Base-by-base conservation (phyloP, 2,329 filamentous ascomycete species). In the Pseudocercospora pini-densiflorae region DNA sequence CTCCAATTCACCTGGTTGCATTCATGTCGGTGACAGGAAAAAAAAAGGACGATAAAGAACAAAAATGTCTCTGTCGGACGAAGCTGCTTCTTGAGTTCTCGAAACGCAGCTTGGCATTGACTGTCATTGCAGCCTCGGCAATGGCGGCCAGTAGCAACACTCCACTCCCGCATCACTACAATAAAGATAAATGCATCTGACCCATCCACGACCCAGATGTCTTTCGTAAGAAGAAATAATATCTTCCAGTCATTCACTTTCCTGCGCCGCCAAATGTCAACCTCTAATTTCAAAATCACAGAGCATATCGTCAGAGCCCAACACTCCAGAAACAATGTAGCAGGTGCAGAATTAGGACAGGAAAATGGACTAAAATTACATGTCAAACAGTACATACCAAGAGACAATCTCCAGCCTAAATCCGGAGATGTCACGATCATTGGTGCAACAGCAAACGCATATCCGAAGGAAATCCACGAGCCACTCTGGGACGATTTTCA, bases 381-480 rank as follows among this genome's bases (percentile, higher is more conserved):
- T 19, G 69, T 67, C 5, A 97, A 97, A 81, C 92, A 97, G 77
- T 97, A 97, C 47, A 66, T 66, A 9, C 65, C 69, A 10, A 62
- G 49, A 19, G 55, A 58, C 75, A 94, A 95, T 74, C 85, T 83
- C 0, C 79, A 82, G 27, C 91, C 93, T 0, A 83, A 87, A 70
- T 86, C 88, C 0, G 92, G 92, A 43, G 93, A 97, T 78, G 82
- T 97, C 8, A 97, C 92, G 19, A 89, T 97, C 65, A 88, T 98
- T 62, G 93, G 87, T 16, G 89, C 90, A 4, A 93, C 97, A 79
- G 94, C 92, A 58, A 97, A 97, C 81, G 94, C 90, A 12, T 97
- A 97, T 71, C 91, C 92, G 21, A 97, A 97, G 85, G 92, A 69
- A 40, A 62, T 63, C 19, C 91, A 78, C 14, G 64, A 62, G 55